These are phyloP conservation scores for Daldinia vernicosa DNA, from an alignment of 495 filamentous ascomycete genomes.

Conservation along the genomic window DNA sequence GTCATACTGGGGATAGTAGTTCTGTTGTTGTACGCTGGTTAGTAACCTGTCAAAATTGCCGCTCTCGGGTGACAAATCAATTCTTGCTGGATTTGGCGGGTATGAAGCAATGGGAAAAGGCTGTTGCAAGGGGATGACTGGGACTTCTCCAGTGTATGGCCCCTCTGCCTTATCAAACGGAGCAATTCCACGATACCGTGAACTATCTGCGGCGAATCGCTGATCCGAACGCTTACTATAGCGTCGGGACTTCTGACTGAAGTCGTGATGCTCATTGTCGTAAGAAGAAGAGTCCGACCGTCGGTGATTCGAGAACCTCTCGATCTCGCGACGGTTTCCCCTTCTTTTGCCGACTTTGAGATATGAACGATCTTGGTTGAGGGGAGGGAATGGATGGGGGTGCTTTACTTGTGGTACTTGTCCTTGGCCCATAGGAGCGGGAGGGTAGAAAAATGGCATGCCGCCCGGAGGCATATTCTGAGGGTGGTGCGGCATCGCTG, in stretches of 20 bases:
- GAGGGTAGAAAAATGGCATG: conserved; percentile 64
- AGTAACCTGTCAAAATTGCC: conserved; percentile 79
- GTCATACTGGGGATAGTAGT: conserved; percentile 52
- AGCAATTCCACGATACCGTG: conserved; percentile 20
- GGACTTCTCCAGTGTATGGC: conserved; percentile 36
- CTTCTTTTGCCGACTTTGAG: conserved; percentile 53
- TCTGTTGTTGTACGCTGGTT: conserved; percentile 68
- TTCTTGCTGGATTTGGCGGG: conserved; percentile 38
- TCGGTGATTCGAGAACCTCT: conserved; percentile 54
- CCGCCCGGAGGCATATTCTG: conserved; percentile 70
- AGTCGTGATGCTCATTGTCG: conserved; percentile 44
- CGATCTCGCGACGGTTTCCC: conserved; percentile 52
- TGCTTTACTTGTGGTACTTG: conserved; percentile 71
- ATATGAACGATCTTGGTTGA: conserved; percentile 35
- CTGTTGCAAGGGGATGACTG: conserved; percentile 43
- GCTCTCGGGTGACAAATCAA: conserved; percentile 73
- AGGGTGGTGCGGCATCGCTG: conserved; percentile 64
- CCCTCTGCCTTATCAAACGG: conserved; percentile 25
- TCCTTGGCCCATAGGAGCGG: conserved; percentile 62
- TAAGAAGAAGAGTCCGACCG: conserved; percentile 48
- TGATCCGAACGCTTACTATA: conserved; percentile 54
- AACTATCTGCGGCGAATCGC: conserved; percentile 32
- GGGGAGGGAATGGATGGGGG: conserved; percentile 58
- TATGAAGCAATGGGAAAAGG: conserved; percentile 48
- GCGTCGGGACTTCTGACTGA: conserved; percentile 47